These are phyloP conservation scores for Balakata baccata DNA, from an alignment of 345 rosid species.

Conservation along the genomic window DNA sequence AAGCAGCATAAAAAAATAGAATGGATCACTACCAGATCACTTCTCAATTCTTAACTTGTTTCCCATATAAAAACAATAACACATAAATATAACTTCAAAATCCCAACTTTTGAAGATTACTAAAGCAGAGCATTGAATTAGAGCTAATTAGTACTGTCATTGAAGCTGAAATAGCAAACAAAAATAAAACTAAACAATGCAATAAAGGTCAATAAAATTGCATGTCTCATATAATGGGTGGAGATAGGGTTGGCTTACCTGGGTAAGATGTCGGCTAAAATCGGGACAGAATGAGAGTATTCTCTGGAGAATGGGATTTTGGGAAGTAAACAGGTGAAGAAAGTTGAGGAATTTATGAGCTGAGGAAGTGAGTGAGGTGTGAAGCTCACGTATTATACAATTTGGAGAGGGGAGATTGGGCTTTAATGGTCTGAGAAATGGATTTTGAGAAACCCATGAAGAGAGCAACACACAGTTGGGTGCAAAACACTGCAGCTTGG, in stretches of 20 bases:
- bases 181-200: background rate
- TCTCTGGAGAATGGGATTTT: conserved; percentile 47
- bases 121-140: no score
- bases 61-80: no score
- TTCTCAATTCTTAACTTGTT: no score
- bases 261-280: conserved; percentile 17
- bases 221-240: background rate
- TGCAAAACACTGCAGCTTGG: background rate
- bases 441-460: conserved; percentile 43
- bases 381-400: conserved; percentile 36
- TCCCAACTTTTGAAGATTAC: background rate
- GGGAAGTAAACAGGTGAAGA: conserved; percentile 42
- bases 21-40: no score
- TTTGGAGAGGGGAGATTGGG: conserved; percentile 32
- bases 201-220: no score
- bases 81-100: background rate
- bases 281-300: conserved; percentile 43
- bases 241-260: conserved; percentile 23
- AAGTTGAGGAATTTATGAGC: conserved; percentile 39
- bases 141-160: background rate
- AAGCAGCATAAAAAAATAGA: background rate
- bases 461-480: conserved; percentile 39
- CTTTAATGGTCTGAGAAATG: conserved; percentile 32
- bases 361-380: conserved; percentile 40
- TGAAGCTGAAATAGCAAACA: background rate